Evolutionary conservation across 768 basidiomycete species (phyloP).

Genomic region (Russula vinacea): DNA sequence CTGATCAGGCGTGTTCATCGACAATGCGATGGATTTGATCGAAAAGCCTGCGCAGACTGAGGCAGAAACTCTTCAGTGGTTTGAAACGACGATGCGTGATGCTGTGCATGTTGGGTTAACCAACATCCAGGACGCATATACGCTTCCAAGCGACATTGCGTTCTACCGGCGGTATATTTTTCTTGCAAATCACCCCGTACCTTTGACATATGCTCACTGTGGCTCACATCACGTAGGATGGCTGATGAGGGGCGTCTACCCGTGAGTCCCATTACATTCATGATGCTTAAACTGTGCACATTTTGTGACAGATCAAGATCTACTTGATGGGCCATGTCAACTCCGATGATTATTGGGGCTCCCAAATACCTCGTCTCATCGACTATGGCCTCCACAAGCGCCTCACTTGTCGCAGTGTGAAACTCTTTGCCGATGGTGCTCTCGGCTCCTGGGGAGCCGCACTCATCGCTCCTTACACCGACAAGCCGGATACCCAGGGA

Average conservation of each 20-base stretch:
- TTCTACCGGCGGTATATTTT: conserved; percentile 62
- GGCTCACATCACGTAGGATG: conserved; percentile 48
- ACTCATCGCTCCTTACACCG: conserved; percentile 77
- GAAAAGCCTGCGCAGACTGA: conserved; percentile 61
- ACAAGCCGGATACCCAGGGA: conserved; percentile 68
- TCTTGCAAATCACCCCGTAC: neutral
- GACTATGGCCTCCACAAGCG: conserved; percentile 39
- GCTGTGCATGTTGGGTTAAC: conserved; percentile 81
- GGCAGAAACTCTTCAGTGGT: conserved; percentile 54
- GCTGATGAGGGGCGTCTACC: conserved; percentile 68
- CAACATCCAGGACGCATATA: conserved; percentile 79
- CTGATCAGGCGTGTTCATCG: conserved; percentile 65
- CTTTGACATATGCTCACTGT: conserved; percentile 21
- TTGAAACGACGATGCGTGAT: conserved; percentile 60
- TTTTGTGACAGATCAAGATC: conserved; percentile 47
- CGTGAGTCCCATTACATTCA: conserved; percentile 40
- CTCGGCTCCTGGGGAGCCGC: conserved; percentile 93
- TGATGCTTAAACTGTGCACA: neutral
- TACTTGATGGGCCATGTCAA: conserved; percentile 56
- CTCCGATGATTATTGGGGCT: conserved; percentile 38
- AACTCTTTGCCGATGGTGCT: conserved; percentile 81
- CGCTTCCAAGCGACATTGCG: conserved; percentile 47
- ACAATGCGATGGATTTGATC: conserved; percentile 82
- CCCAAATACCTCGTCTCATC: conserved; percentile 35
- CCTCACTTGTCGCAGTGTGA: conserved; percentile 54